phyloP scores from a whole-genome alignment of 2,329 filamentous ascomycete species.

The Chlorencoelia australis region DNA sequence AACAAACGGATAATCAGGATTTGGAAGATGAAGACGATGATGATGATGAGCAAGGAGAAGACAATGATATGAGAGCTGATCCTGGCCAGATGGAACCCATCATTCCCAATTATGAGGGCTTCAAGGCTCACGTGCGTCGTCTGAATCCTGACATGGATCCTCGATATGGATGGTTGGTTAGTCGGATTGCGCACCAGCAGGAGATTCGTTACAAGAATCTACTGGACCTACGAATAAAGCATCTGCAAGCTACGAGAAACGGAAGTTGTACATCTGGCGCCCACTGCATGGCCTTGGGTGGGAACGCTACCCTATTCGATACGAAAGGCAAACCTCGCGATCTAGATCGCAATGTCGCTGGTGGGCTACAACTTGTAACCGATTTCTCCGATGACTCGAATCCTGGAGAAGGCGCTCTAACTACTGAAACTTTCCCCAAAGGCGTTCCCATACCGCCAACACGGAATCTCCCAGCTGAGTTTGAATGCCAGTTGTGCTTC shows the following conservation, averaged over 20 bases:
- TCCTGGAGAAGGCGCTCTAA: slow-evolving; percentile 59
- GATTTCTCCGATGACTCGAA: slow-evolving; percentile 55
- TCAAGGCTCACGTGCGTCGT: slow-evolving; percentile 60
- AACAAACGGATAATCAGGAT: slow-evolving; percentile 24
- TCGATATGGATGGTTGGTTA: slow-evolving; percentile 53
- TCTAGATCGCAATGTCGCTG: slow-evolving; percentile 43
- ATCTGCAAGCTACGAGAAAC: slow-evolving; percentile 48
- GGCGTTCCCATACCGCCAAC: slow-evolving; percentile 79
- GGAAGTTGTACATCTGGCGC: slow-evolving; percentile 48
- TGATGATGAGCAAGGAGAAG: slow-evolving; percentile 53
- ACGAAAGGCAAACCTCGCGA: slow-evolving; percentile 49
- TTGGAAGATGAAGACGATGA: slow-evolving; percentile 45
- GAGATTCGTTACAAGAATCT: slow-evolving; percentile 69
- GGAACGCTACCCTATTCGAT: slow-evolving; percentile 52
- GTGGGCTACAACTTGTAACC: slow-evolving; percentile 44
- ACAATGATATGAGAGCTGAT: slow-evolving; percentile 51
- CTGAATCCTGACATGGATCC: slow-evolving; percentile 64
- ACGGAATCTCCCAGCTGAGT: slow-evolving; percentile 66
- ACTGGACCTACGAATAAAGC: slow-evolving; percentile 59
- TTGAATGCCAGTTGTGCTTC: slow-evolving; percentile 85
- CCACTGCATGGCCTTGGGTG: slow-evolving; percentile 58
- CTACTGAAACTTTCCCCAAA: slow-evolving; percentile 62
- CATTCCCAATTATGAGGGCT: slow-evolving; percentile 64
- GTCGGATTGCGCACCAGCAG: slow-evolving; percentile 76
- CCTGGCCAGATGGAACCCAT: slow-evolving; percentile 55